A percentile compares a stretch with the other conserved stretches of the same genome.
phyloP scores from a whole-genome alignment of 1,284 basidiomycete species.

The Melampsora americana region DNA sequence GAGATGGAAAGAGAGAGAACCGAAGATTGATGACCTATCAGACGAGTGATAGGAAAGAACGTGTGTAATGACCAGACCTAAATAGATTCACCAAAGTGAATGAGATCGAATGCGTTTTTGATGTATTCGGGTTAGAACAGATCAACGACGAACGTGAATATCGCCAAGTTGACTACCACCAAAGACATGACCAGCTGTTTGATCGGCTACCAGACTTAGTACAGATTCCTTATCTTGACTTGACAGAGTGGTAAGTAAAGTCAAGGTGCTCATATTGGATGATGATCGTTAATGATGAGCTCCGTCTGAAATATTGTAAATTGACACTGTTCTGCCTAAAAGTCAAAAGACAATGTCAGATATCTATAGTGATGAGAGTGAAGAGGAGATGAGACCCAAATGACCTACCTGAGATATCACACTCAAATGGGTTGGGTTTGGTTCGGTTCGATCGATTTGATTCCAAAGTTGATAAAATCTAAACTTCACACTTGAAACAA shows the following conservation, averaged over 20 bases:
- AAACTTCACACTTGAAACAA: too few relatives aligned
- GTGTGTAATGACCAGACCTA: constrained; percentile 44
- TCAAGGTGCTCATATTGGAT: constrained; percentile 12
- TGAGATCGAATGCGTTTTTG: neutral
- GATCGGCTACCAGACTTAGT: constrained; percentile 34
- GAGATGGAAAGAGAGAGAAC: constrained; percentile 41
- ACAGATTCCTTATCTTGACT: constrained; percentile 44
- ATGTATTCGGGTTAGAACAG: neutral
- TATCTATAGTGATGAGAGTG: too few relatives aligned
- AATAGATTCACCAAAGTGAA: neutral
- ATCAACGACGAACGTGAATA: constrained; percentile 26
- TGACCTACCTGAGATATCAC: too few relatives aligned
- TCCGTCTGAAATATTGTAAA: too few relatives aligned
- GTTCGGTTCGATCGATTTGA: too few relatives aligned
- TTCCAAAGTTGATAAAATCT: too few relatives aligned
- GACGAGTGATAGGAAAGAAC: constrained; percentile 40
- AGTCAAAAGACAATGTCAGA: too few relatives aligned
- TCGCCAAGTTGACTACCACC: constrained; percentile 43
- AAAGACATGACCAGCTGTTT: constrained; percentile 28
- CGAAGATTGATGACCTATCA: constrained; percentile 40
- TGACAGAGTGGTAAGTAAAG: constrained; percentile 40
- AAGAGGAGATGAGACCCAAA: too few relatives aligned
- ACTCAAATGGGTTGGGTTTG: too few relatives aligned
- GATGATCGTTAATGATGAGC: too few relatives aligned
- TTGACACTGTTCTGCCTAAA: too few relatives aligned